Evolutionary conservation across 163 green algal species (phyloP).

Genomic region (Scenedesmus sp.): DNA sequence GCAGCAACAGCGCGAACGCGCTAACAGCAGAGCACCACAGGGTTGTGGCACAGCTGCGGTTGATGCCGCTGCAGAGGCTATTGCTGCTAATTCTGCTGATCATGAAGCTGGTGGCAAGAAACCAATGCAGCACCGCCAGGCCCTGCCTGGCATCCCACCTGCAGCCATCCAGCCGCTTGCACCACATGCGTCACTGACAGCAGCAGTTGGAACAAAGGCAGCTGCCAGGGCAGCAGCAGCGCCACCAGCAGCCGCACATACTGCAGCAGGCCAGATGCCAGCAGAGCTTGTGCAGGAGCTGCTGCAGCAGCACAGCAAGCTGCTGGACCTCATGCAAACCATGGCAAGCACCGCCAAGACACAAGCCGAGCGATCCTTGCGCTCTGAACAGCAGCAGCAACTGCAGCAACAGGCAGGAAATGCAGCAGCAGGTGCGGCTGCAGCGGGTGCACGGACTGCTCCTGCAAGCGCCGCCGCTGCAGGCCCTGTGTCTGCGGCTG

Average conservation of each 20-base stretch:
- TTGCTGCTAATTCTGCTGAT: neutral
- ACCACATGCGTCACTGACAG: neutral
- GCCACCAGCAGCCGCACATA: neutral
- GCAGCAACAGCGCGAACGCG: neutral
- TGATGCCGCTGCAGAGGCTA: neutral
- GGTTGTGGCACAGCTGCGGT: neutral
- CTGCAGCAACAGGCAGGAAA: neutral
- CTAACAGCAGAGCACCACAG: neutral
- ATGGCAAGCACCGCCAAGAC: neutral
- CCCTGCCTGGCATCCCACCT: neutral
- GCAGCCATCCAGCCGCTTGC: neutral
- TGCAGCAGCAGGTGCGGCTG: neutral
- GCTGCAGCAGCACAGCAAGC: constrained; percentile 35
- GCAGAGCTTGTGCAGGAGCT: constrained; percentile 11
- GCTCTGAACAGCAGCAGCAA: neutral
- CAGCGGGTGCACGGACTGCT: neutral
- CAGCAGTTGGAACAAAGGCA: neutral
- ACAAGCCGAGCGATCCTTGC: neutral
- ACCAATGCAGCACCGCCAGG: neutral
- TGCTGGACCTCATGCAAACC: constrained; percentile 21
- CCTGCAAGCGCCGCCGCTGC: neutral
- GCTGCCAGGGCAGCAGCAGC: neutral
- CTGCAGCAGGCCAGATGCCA: neutral
- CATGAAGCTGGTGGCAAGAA: neutral
- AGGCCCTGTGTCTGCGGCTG: neutral